A percentile compares a stretch with the other conserved stretches of the same genome.
Conservation (phyloP, 176 grass and related monocot genomes). For the Panicum miliaceum region DNA sequence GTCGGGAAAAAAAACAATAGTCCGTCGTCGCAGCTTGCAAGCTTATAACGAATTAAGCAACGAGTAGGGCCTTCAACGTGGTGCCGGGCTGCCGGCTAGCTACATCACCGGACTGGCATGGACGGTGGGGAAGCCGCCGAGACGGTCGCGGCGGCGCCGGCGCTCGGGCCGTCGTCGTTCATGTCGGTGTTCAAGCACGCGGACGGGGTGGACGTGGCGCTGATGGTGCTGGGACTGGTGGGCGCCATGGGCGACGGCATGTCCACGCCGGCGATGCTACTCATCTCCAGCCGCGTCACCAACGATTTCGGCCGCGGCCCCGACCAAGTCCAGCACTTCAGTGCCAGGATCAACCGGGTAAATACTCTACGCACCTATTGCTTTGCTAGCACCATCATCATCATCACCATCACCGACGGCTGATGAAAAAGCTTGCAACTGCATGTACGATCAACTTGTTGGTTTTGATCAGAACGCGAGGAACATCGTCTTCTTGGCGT, state of each 20-base stretch:
- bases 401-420: too few relatives aligned
- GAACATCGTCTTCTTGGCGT: constrained; percentile 68
- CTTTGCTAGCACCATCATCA: too few relatives aligned
- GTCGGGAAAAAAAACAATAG: too few relatives aligned
- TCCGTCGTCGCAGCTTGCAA: not conserved
- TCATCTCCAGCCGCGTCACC: constrained; percentile 64
- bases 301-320: constrained; percentile 63
- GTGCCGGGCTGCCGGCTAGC: too few relatives aligned
- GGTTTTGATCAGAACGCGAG: constrained; percentile 68
- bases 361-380: too few relatives aligned
- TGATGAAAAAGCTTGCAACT: too few relatives aligned
- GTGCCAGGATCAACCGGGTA: constrained; percentile 58
- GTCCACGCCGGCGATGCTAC: constrained; percentile 68
- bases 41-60: too few relatives aligned
- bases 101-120: too few relatives aligned
- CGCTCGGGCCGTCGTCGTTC: not conserved
- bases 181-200: constrained; percentile 77
- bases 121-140: not conserved
- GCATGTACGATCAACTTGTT: too few relatives aligned
- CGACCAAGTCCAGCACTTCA: constrained; percentile 45
- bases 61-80: too few relatives aligned
- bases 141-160: too few relatives aligned
- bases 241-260: constrained; percentile 77
- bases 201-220: constrained; percentile 47
- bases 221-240: constrained; percentile 70